A percentile compares a stretch with the other conserved stretches of the same genome.
Conservation (phyloP, 176 grass and related monocot genomes). For the Chrysopogon serrulatus region DNA sequence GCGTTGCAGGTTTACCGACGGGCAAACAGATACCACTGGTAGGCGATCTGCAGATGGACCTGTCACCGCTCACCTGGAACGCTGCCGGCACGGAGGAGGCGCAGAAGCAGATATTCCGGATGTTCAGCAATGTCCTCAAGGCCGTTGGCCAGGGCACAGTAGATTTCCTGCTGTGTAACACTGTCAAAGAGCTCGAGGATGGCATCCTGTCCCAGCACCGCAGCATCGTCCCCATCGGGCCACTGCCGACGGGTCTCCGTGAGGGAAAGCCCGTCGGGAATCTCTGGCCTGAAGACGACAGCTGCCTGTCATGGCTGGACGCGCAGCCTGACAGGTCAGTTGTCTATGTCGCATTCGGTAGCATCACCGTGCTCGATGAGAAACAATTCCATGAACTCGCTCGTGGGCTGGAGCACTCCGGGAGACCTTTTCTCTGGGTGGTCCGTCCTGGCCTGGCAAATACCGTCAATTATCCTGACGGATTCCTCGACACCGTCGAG, state of each 20-base stretch:
- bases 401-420: conserved; percentile 13
- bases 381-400: conserved; percentile 36
- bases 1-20: neutral
- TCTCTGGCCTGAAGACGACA: conserved; percentile 33
- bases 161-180: conserved; percentile 37
- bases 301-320: conserved; percentile 31
- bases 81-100: neutral
- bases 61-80: conserved; percentile 16
- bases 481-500: neutral
- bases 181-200: conserved; percentile 30
- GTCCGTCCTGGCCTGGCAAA: conserved; percentile 21
- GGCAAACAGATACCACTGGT: neutral
- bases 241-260: conserved; percentile 13
- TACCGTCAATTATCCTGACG: neutral
- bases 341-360: conserved; percentile 47
- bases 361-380: conserved; percentile 25
- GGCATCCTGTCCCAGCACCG: conserved; percentile 1
- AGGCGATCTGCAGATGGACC: neutral
- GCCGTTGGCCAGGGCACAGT: neutral
- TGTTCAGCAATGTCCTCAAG: neutral
- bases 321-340: conserved; percentile 13
- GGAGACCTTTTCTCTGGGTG: conserved; percentile 44
- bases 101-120: neutral
- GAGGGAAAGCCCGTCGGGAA: conserved; percentile 19
- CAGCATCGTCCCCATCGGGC: conserved; percentile 31